Percentiles rank a stretch among this genome's conserved stretches.
phyloP scores from a whole-genome alignment of 2,329 filamentous ascomycete species.

The Sordariomycetes sp. region DNA sequence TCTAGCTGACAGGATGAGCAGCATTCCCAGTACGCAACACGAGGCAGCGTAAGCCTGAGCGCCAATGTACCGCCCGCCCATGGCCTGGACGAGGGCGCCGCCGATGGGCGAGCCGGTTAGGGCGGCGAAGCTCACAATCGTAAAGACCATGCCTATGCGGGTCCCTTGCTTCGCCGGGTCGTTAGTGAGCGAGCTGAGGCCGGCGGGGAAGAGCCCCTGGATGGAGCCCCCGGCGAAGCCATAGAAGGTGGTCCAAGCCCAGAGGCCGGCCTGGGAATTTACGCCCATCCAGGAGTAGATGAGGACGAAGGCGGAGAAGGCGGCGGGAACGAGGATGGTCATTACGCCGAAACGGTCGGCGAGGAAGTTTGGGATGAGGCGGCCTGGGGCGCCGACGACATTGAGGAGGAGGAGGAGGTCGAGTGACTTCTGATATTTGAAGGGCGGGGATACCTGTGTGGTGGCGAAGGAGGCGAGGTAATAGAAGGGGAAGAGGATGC shows the following conservation, averaged over 20 bases:
- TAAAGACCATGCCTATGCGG: slow-evolving; percentile 45
- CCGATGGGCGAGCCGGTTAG: slow-evolving; percentile 37
- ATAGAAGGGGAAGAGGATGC: slow-evolving; percentile 45
- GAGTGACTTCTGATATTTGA: slow-evolving; percentile 36
- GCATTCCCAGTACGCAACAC: slow-evolving; percentile 25
- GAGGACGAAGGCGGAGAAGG: slow-evolving; percentile 24
- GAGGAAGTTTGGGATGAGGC: slow-evolving; percentile 41
- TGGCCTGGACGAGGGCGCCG: slow-evolving; percentile 30
- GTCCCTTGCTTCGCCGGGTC: slow-evolving; percentile 38
- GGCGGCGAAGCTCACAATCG: slow-evolving; percentile 38
- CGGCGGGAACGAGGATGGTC: slow-evolving; percentile 42
- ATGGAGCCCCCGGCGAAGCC: slow-evolving; percentile 51
- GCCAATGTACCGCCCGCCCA: slow-evolving; percentile 26
- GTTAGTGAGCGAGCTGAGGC: slow-evolving; percentile 27
- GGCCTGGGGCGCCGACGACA: slow-evolving; percentile 43
- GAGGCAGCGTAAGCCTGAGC: slow-evolving; percentile 35
- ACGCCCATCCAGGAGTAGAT: slow-evolving; percentile 48
- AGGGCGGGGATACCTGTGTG: slow-evolving; percentile 19
- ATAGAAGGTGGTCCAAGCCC: slow-evolving; percentile 49
- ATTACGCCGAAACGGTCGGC: slow-evolving; percentile 46
- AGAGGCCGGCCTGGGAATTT: slow-evolving; percentile 31
- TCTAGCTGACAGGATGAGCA: slow-evolving; percentile 24
- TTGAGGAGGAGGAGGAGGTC: slow-evolving; percentile 54
- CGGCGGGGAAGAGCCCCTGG: slow-evolving; percentile 49
- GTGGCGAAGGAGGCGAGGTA: slow-evolving; percentile 39